phyloP scores from a whole-genome alignment of 495 filamentous ascomycete species.

The Baudoinia panamericana region DNA sequence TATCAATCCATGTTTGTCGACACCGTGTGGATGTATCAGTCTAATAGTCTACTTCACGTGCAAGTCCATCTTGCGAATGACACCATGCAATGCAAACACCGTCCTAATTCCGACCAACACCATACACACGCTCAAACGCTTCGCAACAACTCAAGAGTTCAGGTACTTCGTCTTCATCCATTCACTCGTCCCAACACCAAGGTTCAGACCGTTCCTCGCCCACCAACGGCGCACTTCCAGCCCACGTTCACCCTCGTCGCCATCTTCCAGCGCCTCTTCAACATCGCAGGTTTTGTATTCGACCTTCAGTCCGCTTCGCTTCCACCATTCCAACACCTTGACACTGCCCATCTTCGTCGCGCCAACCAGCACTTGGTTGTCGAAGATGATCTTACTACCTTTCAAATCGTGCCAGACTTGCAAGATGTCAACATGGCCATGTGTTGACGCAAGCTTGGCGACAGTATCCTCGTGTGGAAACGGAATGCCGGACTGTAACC shows the following conservation, averaged over 20 bases:
- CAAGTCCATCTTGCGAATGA: no score
- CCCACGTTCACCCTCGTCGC: constrained; percentile 35
- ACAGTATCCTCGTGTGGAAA: constrained; percentile 62
- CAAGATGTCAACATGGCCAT: constrained; percentile 77
- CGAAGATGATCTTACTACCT: constrained; percentile 75
- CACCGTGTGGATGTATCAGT: neutral
- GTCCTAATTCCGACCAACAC: neutral
- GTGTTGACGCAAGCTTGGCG: constrained; percentile 66
- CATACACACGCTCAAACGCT: constrained; percentile 4
- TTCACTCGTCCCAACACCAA: constrained; percentile 75
- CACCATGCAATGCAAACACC: neutral
- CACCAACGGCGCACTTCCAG: constrained; percentile 70
- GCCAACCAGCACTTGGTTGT: constrained; percentile 76
- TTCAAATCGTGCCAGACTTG: constrained; percentile 67
- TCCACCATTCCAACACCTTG: constrained; percentile 86
- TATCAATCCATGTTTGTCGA: no score
- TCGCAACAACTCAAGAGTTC: constrained; percentile 23
- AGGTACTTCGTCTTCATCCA: constrained; percentile 75
- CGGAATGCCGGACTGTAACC: constrained; percentile 63
- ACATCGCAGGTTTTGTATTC: constrained; percentile 95
- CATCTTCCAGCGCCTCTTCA: constrained; percentile 85
- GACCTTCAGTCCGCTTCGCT: constrained; percentile 55
- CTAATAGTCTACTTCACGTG: no score
- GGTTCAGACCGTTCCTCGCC: constrained; percentile 75
- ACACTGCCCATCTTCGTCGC: constrained; percentile 78